Evolutionary conservation across 2,329 filamentous ascomycete species (phyloP).

Genomic region (Fusarium sp.): DNA sequence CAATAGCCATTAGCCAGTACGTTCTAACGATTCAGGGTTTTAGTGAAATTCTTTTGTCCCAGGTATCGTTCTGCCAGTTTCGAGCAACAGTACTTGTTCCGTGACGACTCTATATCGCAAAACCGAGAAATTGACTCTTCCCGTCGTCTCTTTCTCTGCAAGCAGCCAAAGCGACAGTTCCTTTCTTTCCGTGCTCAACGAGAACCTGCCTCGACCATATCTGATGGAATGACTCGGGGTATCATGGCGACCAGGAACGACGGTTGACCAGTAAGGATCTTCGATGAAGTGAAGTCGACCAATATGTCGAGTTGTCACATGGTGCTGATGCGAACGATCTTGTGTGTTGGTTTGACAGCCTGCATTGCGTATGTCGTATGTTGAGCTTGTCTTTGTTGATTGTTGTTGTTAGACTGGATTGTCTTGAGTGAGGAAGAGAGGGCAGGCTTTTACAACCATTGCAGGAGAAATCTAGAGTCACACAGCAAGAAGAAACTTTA

Average conservation of each 20-base stretch:
- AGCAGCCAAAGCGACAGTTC: conserved; percentile 15
- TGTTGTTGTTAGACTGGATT: too few species aligned
- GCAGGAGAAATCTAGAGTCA: too few species aligned
- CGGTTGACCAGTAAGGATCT: conserved; percentile 10
- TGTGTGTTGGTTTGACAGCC: background rate
- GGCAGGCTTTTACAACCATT: too few species aligned
- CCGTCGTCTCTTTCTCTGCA: background rate
- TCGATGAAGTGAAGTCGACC: conserved; percentile 20
- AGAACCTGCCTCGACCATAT: conserved; percentile 16
- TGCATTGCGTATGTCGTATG: background rate
- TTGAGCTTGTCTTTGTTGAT: too few species aligned
- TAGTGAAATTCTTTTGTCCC: conserved; percentile 18
- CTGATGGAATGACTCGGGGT: conserved; percentile 21
- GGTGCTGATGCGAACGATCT: conserved; percentile 11
- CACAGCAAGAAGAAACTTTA: too few species aligned
- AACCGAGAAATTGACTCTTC: conserved; percentile 13
- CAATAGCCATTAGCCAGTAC: accelerated
- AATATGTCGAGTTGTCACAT: conserved; percentile 19
- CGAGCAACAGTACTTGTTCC: conserved; percentile 30
- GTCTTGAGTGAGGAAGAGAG: too few species aligned
- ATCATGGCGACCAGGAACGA: conserved; percentile 17
- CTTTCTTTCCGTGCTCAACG: conserved; percentile 25
- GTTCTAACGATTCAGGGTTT: accelerated
- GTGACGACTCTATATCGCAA: conserved; percentile 27
- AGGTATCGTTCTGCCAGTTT: conserved; percentile 39